Evolutionary conservation across 805 yeast species (phyloP).

Genomic region (Zygotorulaspora sp.): DNA sequence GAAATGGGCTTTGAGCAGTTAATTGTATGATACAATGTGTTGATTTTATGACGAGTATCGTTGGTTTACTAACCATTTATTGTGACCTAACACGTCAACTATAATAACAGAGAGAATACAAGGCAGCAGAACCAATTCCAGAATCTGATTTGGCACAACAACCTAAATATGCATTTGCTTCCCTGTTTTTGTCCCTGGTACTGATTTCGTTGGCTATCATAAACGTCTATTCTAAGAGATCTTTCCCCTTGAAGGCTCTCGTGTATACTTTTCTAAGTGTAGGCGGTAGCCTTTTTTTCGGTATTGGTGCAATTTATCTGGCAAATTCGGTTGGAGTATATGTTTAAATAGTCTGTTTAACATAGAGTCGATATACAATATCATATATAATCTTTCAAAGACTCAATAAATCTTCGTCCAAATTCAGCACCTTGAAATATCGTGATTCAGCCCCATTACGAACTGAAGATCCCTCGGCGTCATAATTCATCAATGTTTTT

Average conservation of each 20-base stretch:
- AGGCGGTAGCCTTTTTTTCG: slow-evolving; percentile 36
- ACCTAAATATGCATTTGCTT: slow-evolving; percentile 23
- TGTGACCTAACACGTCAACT: too few species aligned
- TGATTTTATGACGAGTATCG: too few species aligned
- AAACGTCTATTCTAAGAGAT: slow-evolving; percentile 15
- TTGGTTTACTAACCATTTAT: background rate
- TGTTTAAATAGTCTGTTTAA: slow-evolving; percentile 23
- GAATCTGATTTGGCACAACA: slow-evolving; percentile 23
- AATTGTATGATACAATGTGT: slow-evolving; percentile 19
- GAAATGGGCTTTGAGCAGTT: slow-evolving; percentile 23
- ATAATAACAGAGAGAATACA: slow-evolving; percentile 27
- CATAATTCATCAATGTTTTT: slow-evolving; percentile 31
- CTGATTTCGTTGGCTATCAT: slow-evolving; percentile 20
- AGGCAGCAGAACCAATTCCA: slow-evolving; percentile 14
- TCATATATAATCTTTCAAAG: slow-evolving; percentile 16
- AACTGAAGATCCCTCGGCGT: slow-evolving; percentile 32
- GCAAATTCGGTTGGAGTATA: slow-evolving; percentile 46
- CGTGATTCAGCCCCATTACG: slow-evolving; percentile 19
- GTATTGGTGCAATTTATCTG: slow-evolving; percentile 40
- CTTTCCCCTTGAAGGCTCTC: slow-evolving; percentile 20
- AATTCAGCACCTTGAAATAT: slow-evolving; percentile 38
- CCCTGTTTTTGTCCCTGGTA: slow-evolving; percentile 18
- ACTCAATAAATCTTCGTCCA: slow-evolving; percentile 44
- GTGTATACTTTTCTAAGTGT: slow-evolving; percentile 24
- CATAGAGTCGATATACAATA: too few species aligned